Evolutionary conservation across 2,329 filamentous ascomycete genomes (phyloP), one percentile per base, ranked within the genome.

Genomic region (Fusarium heterosporum): DNA sequence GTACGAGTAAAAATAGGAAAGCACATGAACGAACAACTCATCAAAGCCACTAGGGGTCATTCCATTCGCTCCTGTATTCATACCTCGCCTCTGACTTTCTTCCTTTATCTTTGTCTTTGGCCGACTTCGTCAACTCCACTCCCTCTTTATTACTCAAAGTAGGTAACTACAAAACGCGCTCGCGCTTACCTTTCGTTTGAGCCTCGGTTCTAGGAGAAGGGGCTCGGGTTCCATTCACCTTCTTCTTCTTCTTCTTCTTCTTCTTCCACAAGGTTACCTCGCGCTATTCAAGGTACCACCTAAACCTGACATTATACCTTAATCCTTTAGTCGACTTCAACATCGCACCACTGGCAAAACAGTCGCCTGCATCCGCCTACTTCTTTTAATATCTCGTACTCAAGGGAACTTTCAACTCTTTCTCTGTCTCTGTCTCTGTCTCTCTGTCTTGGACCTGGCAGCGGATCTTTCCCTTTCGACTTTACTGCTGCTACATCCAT

Each of bases 21-120:
- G 67, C 56, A 69, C 57, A 71, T 69, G 57, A 57, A 63, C 41
- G 60, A 67, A 68, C 66, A 68, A 54, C 63, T 56, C 55, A 62
- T 54, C 63, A 53, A 51, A 49, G 42, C 49, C 36, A 52, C 29
- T 50, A 11, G 12, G 17, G 25, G 29, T 40, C 17, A 30, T 34
- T 50, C 55, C 43, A 52, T 52, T 49, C 38, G 28, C 38, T 55
- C 36, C 22, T 29, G n/a, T n/a, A n/a, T 36, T 36, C 32, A 36
- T 51, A 49, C 39, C 26, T 22, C 39, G 28, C 46, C 41, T 25
- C 56, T 54, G 22, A 36, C 57, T 12, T 60, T 61, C 45, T 45
- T 26, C 47, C 42, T 29, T 29, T 17, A 19, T 45, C 40, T 42
- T 25, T 22, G 22, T 22, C 22, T 22, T 22, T 22, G 22, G 22